Evolutionary conservation across 306 rosid species (phyloP).

Genomic region (Spatholobus suberectus): DNA sequence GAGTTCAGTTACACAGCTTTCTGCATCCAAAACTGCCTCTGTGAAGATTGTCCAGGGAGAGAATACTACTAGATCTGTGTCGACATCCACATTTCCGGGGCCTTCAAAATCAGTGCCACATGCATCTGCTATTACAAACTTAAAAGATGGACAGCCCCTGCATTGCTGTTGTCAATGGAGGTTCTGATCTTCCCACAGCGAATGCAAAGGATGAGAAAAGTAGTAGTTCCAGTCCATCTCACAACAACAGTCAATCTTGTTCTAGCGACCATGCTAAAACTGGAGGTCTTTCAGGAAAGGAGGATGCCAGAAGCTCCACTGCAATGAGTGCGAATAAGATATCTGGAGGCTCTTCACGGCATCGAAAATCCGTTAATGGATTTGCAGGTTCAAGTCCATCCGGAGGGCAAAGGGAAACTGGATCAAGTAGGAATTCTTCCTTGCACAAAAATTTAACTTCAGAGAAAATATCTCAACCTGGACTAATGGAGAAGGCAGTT

Average conservation of each 20-base stretch:
- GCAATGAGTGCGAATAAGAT: slow-evolving; percentile 67
- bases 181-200: slow-evolving; percentile 62
- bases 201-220: slow-evolving; percentile 86
- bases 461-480: slow-evolving; percentile 47
- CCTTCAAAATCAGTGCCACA: slow-evolving; percentile 48
- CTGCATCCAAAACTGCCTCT: slow-evolving; percentile 63
- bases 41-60: slow-evolving; percentile 62
- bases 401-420: slow-evolving; percentile 60
- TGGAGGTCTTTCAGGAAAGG: slow-evolving; percentile 63
- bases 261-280: slow-evolving; percentile 77
- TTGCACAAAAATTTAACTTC: slow-evolving; percentile 46
- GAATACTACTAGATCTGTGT: slow-evolving; percentile 54
- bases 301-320: slow-evolving; percentile 80
- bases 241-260: slow-evolving; percentile 70
- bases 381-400: slow-evolving; percentile 52
- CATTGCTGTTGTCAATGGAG: slow-evolving; percentile 47
- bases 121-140: slow-evolving; percentile 43
- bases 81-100: slow-evolving; percentile 60
- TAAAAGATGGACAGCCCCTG: slow-evolving; percentile 57
- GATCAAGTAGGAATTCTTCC: slow-evolving; percentile 56
- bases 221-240: slow-evolving; percentile 90
- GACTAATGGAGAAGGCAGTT: slow-evolving; percentile 54
- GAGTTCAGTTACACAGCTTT: slow-evolving; percentile 63
- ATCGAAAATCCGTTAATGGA: slow-evolving; percentile 68
- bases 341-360: slow-evolving; percentile 72